Conservation (phyloP, 305 asterid genomes). For the Ajuga reptans region DNA sequence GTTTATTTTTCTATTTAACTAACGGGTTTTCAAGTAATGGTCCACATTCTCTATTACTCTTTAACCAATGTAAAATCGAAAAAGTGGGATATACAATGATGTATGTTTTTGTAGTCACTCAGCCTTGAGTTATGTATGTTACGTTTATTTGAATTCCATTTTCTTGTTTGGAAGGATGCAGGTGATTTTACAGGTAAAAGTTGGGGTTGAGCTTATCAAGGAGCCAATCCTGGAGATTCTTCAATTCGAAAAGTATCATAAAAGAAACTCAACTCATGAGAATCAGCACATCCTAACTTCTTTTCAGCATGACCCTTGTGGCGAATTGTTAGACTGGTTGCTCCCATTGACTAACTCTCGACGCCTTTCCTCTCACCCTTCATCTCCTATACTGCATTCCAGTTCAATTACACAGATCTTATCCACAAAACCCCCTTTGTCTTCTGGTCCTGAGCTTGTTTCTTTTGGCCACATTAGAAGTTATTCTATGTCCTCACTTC, state of each 20-base stretch:
- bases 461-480: slow-evolving; percentile 80
- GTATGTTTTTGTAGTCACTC: neutral
- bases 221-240: slow-evolving; percentile 91
- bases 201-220: slow-evolving; percentile 58
- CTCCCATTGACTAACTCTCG: slow-evolving; percentile 82
- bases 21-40: slow-evolving; percentile 1
- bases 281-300: slow-evolving; percentile 31
- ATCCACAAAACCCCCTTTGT: slow-evolving; percentile 51
- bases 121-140: slow-evolving; percentile 14
- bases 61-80: slow-evolving; percentile 1
- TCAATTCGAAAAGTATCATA: slow-evolving; percentile 75
- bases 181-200: slow-evolving; percentile 89
- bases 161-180: slow-evolving; percentile 88
- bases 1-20: neutral
- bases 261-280: slow-evolving; percentile 35
- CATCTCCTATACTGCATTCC: slow-evolving; percentile 49
- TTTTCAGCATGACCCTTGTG: slow-evolving; percentile 53
- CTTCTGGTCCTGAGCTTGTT: slow-evolving; percentile 73
- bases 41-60: neutral
- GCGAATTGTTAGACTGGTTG: slow-evolving; percentile 79
- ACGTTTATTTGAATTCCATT: slow-evolving; percentile 40
- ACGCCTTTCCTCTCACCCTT: slow-evolving; percentile 50
- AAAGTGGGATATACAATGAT: neutral
- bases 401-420: slow-evolving; percentile 52
- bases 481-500: slow-evolving; percentile 91